phyloP scores from a whole-genome alignment of 352 stramenopile genomes.

The Phytophthora capsici region DNA sequence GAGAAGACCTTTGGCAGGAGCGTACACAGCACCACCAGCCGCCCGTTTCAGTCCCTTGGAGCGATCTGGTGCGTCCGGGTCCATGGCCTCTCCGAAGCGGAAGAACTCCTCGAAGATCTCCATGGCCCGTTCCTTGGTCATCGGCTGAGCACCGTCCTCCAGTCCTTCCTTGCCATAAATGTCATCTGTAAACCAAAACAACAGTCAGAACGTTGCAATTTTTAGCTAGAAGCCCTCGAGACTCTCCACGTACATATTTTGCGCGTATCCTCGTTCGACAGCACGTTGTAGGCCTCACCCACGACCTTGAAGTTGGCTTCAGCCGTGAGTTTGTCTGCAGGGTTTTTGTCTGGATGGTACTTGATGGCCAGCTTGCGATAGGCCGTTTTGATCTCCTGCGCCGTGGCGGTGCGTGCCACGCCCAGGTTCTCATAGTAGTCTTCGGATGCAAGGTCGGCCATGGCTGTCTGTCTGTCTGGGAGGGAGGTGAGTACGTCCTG shows the following conservation, averaged over 20 bases:
- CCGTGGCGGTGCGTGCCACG: slow-evolving; percentile 63
- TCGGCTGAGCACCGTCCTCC: slow-evolving; percentile 81
- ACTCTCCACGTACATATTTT: slow-evolving; percentile 76
- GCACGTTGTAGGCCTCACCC: slow-evolving; percentile 93
- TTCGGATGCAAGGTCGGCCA: slow-evolving; percentile 64
- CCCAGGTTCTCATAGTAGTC: slow-evolving; percentile 91
- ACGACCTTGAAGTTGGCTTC: slow-evolving; percentile 96
- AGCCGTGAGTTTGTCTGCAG: slow-evolving; percentile 77
- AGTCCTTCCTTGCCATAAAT: slow-evolving; percentile 94
- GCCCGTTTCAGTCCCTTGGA: slow-evolving; percentile 82
- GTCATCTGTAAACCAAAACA: slow-evolving; percentile 69
- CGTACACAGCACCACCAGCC: slow-evolving; percentile 81
- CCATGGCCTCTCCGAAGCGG: slow-evolving; percentile 85
- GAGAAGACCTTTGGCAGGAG: slow-evolving; percentile 78
- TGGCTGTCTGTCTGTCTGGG: slow-evolving; percentile 8
- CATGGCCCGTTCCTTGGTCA: slow-evolving; percentile 85
- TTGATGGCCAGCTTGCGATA: slow-evolving; percentile 94
- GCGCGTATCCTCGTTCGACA: slow-evolving; percentile 91
- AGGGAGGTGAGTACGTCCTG: slow-evolving; percentile 7
- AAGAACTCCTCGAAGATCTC: slow-evolving; percentile 90
- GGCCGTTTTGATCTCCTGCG: slow-evolving; percentile 86
- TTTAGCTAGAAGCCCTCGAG: too few species aligned
- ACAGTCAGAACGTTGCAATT: slow-evolving; percentile 6
- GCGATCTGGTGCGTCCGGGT: slow-evolving; percentile 78
- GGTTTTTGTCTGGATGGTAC: slow-evolving; percentile 95